These are phyloP conservation scores for Nicotiana attenuata DNA, from an alignment of 257 asterid genomes.

Conservation along the genomic window DNA sequence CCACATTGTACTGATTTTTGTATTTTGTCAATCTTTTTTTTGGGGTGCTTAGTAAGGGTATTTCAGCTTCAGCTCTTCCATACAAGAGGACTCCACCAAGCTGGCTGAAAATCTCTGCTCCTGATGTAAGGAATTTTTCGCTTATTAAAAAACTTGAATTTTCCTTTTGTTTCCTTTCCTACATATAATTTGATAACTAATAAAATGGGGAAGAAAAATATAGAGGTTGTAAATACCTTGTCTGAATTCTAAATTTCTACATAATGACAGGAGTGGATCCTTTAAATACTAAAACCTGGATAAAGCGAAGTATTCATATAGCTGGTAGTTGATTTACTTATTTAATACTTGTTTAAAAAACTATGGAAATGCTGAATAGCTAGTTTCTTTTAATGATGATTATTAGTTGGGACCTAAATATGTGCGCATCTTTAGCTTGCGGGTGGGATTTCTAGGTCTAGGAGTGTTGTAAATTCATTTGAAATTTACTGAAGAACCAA, in stretches of 20 bases:
- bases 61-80: conserved; percentile 79
- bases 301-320: background rate
- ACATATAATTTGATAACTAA: background rate
- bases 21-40: background rate
- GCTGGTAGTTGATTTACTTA: background rate
- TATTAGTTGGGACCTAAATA: background rate
- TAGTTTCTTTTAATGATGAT: background rate
- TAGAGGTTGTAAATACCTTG: background rate
- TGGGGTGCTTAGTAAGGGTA: conserved; percentile 59
- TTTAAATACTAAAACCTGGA: background rate
- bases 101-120: conserved; percentile 66
- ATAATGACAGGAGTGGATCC: no score
- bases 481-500: no score
- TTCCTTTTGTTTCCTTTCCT: background rate
- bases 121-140: conserved; percentile 15
- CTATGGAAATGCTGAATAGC: background rate
- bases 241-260: background rate
- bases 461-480: no score
- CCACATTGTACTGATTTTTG: background rate
- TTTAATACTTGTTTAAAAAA: background rate
- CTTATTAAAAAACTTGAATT: background rate
- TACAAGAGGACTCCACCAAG: conserved; percentile 86
- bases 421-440: background rate
- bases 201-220: background rate
- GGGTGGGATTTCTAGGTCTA: background rate